phyloP scores from a whole-genome alignment of 257 asterid species.

The Ballota nigra region DNA sequence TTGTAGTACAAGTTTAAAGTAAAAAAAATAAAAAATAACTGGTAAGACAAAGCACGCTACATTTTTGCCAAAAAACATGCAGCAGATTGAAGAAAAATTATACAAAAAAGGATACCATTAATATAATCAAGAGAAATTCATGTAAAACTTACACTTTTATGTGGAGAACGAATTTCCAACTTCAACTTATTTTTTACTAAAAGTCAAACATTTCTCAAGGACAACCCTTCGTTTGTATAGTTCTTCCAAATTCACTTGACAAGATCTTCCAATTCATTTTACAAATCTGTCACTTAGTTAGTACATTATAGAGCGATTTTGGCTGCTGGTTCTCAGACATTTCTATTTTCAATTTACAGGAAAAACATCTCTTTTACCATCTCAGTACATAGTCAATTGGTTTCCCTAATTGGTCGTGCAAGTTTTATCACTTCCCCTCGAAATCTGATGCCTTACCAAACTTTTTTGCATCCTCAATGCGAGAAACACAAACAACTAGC shows the following conservation, averaged over 20 bases:
- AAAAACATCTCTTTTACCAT: neutral
- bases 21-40: neutral
- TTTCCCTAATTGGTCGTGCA: neutral
- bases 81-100: neutral
- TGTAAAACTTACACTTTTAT: neutral
- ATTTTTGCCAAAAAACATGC: neutral
- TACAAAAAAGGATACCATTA: neutral
- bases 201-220: conserved; percentile 1
- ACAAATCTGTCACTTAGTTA: neutral
- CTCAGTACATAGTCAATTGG: neutral
- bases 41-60: neutral
- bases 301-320: neutral
- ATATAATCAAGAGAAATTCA: neutral
- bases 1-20: neutral
- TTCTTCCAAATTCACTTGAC: conserved; percentile 8
- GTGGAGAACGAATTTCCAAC: neutral
- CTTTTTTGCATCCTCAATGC: neutral
- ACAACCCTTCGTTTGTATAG: neutral
- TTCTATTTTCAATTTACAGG: neutral
- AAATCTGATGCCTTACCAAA: conserved; percentile 8
- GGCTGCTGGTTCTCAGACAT: conserved; percentile 16
- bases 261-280: neutral
- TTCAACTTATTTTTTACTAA: neutral
- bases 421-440: neutral
- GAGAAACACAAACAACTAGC: neutral